These are phyloP conservation scores for Alectoria sarmentosa DNA, from an alignment of 495 filamentous ascomycete genomes.

Conservation along the genomic window DNA sequence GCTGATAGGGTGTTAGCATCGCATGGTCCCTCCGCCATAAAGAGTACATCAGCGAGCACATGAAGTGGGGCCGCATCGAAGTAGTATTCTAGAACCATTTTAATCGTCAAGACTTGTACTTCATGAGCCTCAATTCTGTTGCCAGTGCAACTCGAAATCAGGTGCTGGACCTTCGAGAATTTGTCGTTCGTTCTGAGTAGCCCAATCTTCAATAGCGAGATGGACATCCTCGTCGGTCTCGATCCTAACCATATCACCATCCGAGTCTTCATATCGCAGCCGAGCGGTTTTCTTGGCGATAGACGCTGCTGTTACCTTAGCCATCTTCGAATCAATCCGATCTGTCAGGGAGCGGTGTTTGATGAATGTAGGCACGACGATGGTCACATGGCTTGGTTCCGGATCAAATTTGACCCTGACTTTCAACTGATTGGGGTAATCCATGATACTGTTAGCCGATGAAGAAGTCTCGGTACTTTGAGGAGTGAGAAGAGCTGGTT, in stretches of 20 bases:
- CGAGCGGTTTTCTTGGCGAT: conserved; percentile 71
- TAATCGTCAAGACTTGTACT: neutral
- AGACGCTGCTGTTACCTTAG: conserved; percentile 69
- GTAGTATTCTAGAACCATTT: neutral
- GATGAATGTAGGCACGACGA: conserved; percentile 91
- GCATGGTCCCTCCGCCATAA: neutral
- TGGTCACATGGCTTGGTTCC: conserved; percentile 71
- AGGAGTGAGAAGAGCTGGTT: conserved; percentile 27
- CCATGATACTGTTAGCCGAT: conserved; percentile 13
- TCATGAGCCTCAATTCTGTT: conserved; percentile 29
- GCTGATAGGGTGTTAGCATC: neutral
- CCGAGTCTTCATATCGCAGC: conserved; percentile 85
- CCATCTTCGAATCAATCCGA: conserved; percentile 94
- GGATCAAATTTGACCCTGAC: conserved; percentile 85
- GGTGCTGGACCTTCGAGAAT: conserved; percentile 60
- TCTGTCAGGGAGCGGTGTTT: conserved; percentile 86
- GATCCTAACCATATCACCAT: conserved; percentile 88
- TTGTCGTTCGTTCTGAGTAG: conserved; percentile 61
- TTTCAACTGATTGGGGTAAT: conserved; percentile 64
- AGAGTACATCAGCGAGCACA: neutral
- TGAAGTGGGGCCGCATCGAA: neutral
- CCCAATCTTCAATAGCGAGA: conserved; percentile 88
- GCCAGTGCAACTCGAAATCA: conserved; percentile 77
- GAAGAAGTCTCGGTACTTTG: conserved; percentile 34
- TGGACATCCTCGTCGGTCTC: conserved; percentile 92